These are phyloP conservation scores for Penicillium psychrosexuale DNA, from an alignment of 2,329 filamentous ascomycete species.

Conservation along the genomic window DNA sequence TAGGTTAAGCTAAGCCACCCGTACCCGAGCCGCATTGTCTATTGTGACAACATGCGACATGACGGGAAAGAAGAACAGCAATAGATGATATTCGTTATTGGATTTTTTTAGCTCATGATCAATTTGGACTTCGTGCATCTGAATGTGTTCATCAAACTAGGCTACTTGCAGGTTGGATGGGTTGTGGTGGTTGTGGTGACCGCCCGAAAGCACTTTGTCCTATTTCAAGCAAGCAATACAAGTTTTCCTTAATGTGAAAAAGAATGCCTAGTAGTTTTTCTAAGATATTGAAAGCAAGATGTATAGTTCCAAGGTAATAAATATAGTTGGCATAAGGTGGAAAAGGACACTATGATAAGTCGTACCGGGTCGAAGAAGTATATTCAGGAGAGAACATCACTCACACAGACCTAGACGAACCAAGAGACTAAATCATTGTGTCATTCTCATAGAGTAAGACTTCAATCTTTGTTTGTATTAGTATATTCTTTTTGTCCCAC, in stretches of 20 bases:
- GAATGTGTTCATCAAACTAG: too few relatives aligned
- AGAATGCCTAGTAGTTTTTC: background rate
- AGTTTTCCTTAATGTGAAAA: background rate
- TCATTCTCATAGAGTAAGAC: too few relatives aligned
- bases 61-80: background rate
- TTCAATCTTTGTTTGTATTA: background rate
- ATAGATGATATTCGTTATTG: too few relatives aligned
- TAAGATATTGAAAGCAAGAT: background rate
- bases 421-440: background rate
- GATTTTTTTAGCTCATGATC: background rate
- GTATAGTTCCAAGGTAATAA: background rate
- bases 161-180: background rate
- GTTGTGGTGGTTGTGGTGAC: background rate
- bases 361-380: background rate
- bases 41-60: background rate
- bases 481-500: too few relatives aligned
- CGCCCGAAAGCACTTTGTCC: background rate
- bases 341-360: background rate
- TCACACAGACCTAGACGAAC: background rate
- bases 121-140: background rate
- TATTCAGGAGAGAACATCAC: background rate
- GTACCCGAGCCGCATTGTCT: background rate
- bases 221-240: background rate
- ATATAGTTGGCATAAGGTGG: background rate
- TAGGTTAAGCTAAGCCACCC: slow-evolving; percentile 1